A percentile compares a stretch with the other conserved stretches of the same genome.
Evolutionary conservation across 2,329 filamentous ascomycete species (phyloP).

Genomic region (Leptographium wingfieldii): DNA sequence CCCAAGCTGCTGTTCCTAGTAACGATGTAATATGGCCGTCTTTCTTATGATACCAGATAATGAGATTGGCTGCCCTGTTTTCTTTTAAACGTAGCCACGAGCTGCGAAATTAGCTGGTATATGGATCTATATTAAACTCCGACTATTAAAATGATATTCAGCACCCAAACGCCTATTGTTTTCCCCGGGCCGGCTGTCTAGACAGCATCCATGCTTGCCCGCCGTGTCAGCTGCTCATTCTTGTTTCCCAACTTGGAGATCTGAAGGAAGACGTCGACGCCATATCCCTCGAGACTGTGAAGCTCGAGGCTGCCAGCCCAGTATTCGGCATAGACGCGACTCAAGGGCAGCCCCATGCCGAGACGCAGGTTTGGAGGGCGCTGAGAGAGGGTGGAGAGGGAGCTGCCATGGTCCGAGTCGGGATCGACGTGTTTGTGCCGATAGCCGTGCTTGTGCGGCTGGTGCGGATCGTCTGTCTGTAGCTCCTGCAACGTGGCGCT

Average conservation of each 20-base stretch:
- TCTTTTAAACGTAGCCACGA: conserved; percentile 1
- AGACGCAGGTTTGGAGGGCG: conserved; percentile 76
- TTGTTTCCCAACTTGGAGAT: conserved; percentile 96
- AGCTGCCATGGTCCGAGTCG: conserved; percentile 30
- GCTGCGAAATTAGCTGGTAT: background rate
- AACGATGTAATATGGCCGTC: conserved; percentile 35
- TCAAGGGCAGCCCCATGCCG: conserved; percentile 88
- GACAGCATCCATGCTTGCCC: conserved; percentile 66
- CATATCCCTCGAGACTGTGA: conserved; percentile 89
- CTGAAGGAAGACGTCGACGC: conserved; percentile 89
- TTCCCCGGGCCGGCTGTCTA: conserved; percentile 21
- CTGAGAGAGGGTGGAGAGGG: conserved; percentile 66
- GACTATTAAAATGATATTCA: background rate
- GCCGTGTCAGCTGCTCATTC: conserved; percentile 80
- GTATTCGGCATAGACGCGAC: conserved; percentile 90
- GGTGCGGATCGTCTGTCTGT: conserved; percentile 28
- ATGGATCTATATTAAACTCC: background rate
- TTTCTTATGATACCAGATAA: conserved; percentile 37
- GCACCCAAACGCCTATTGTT: background rate
- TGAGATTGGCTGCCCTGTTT: conserved; percentile 22
- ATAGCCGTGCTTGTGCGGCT: background rate
- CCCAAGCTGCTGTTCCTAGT: conserved; percentile 23
- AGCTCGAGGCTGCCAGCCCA: conserved; percentile 90
- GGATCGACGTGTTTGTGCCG: background rate
- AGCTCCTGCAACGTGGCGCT: conserved; percentile 89